Evolutionary conservation across 73 alveolate species (phyloP), one percentile per base, ranked within the genome.

Genomic region (Paramecium primaurelia): DNA sequence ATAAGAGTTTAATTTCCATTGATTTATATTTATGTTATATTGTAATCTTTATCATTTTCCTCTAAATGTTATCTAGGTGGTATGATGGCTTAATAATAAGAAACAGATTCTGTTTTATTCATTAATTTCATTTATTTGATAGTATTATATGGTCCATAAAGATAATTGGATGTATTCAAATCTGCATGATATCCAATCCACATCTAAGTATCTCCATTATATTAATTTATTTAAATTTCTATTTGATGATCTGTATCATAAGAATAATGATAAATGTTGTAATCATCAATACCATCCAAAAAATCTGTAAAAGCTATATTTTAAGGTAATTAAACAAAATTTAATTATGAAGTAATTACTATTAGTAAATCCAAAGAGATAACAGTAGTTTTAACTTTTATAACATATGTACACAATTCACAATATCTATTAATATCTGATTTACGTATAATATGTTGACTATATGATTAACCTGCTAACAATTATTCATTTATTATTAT

Each of bases 1-100:
- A 64, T 77, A 3, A 80, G 34, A 5, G 91, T 45, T 9, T 80
- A 58, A 44, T 40, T 80, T 10, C 45, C 49, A 80, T 80, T 40
- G 8, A 20, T 47, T n/a, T 80, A 80, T 22, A 22, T 22, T 38
- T 59, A 4, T 2, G 75, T 80, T 16, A 80, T 45, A 80, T 80
- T 49, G 14, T 54, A 54, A 14, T 54, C 69, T 18, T 54, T 54
- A 1, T 54, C 69, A 4, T 80, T 28, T 18, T 42, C 32, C 20
- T 80, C 91, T 80, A 80, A n/a, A 47, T 80, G 91, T 49, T 40
- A 28, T 80, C 91, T 40, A 4, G 91, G 91, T 6, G 91, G 91
- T 20, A 80, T 40, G 8, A 80, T 80, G 8, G 77, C 71, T 26
- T 80, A 4, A 80, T 80, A 80, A 44, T 45, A 45, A 12, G 37